Base-by-base conservation (phyloP, 1,139 yeast species). In the Diutina scorzettiae region DNA sequence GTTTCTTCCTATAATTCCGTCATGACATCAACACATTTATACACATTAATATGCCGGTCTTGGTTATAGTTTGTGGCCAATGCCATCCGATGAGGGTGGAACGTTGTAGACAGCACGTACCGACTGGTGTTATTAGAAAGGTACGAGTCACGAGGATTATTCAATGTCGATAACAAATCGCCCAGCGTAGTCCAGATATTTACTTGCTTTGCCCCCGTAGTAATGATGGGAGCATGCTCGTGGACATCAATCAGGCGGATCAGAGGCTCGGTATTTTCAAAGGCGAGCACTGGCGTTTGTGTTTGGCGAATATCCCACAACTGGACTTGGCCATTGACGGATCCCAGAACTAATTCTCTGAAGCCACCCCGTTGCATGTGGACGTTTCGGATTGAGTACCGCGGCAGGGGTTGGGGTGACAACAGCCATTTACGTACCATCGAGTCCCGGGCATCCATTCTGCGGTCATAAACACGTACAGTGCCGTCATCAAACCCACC, bases 301-400 rank as follows among this genome's bases (percentile, higher is more conserved):
- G 76, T 72, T 36, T 65, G 56, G 45, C 98, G 68, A 30, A 91
- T 80, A 60, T 91, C 98, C 98, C 98, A 93, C 24, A 91, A 57
- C 48, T 81, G 82, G 3, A 91, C 82, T 42, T 71, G 69, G 1
- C 98, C 97, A 55, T 85, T 93, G 0, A 83, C 66, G 3, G 91
- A 74, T 0, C 85, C 97, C 52, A 91, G 79, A 2, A 82, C 83
- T 41, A 93, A 69, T 58, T 93, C 99, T 44, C 99, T 70, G 50
- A 77, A 78, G 0, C 98, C 98, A 29, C 98, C 98, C 54, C 98
- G 71, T 64, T 91, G 99, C 95, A 91, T 83, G 51, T 86, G 95
- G 2, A 89, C 78, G 50, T 84, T 86, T 43, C 81, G 69, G 41
- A 93, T 77, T 51, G 89, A 75, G 2, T 11, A 34, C 84, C 73